These are phyloP conservation scores for Verticillium zaregamsianum DNA, from an alignment of 2,329 filamentous ascomycete species.

Conservation along the genomic window DNA sequence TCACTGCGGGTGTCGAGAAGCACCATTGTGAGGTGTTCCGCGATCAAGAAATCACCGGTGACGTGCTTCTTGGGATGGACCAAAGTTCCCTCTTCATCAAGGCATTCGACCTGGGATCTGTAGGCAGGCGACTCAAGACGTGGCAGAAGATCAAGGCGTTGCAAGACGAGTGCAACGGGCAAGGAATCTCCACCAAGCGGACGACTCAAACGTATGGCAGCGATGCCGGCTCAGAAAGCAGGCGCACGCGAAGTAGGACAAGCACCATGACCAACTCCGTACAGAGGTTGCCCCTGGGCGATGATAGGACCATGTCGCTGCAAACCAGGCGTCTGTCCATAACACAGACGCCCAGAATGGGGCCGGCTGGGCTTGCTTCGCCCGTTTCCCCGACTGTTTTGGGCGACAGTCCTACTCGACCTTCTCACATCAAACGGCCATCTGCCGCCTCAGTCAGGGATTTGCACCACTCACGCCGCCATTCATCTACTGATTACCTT, in stretches of 20 bases:
- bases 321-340: conserved; percentile 45
- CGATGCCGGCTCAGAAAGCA: conserved; percentile 52
- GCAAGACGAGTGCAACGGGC: conserved; percentile 76
- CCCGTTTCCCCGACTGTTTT: conserved; percentile 31
- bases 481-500: conserved; percentile 79
- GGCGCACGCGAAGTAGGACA: conserved; percentile 48
- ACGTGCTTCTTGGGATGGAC: conserved; percentile 91
- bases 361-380: conserved; percentile 36
- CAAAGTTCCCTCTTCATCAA: conserved; percentile 94
- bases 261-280: conserved; percentile 50
- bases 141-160: conserved; percentile 95
- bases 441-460: conserved; percentile 81
- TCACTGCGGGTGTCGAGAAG: conserved; percentile 78
- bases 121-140: conserved; percentile 83
- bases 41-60: conserved; percentile 93
- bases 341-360: conserved; percentile 46
- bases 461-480: conserved; percentile 77
- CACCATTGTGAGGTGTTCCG: conserved; percentile 91
- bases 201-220: conserved; percentile 55
- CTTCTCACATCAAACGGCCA: conserved; percentile 54
- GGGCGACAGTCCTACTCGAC: conserved; percentile 43
- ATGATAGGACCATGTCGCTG: conserved; percentile 41
- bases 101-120: conserved; percentile 87
- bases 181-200: conserved; percentile 37
- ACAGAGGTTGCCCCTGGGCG: conserved; percentile 35